Base-by-base conservation (phyloP, 352 stramenopile genomes). In the Phytophthora hybrid region DNA sequence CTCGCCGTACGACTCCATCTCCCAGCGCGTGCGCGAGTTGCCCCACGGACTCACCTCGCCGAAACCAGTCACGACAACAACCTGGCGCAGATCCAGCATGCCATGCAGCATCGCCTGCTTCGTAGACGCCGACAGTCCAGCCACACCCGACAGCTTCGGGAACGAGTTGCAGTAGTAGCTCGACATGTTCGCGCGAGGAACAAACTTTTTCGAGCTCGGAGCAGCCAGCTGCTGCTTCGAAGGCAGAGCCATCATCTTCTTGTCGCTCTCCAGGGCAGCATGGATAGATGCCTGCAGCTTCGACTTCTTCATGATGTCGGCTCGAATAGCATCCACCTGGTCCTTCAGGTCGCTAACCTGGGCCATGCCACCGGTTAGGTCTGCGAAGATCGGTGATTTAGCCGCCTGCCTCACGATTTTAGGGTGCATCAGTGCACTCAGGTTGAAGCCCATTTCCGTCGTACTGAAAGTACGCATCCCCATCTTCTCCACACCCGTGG, bases 31-130 rank as follows among this genome's bases (percentile, higher is more conserved):
- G n/a, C n/a, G n/a, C n/a, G n/a, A n/a, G n/a, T n/a, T n/a, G n/a
- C n/a, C n/a, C n/a, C n/a, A n/a, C n/a, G n/a, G n/a, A n/a, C n/a
- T n/a, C n/a, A n/a, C n/a, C n/a, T n/a, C n/a, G n/a, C n/a, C n/a
- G n/a, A n/a, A n/a, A n/a, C n/a, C n/a, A n/a, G n/a, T n/a, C n/a
- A n/a, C n/a, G n/a, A 97, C 91, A 6, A 97, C 85, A 10, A 93
- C 80, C 72, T 94, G 93, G 32, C 85, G 83, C 73, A 97, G 68
- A 63, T 97, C 88, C 57, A 97, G 73, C 89, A 96, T 96, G 32
- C 80, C 87, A 34, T 81, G 67, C 23, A 95, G 76, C 55, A 90
- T 57, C 13, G 69, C 29, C 52, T 92, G 83, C 53, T 84, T 71
- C 37, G 72, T 51, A 4, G 76, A 79, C 8, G 59, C 54, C 18